phyloP scores from a whole-genome alignment of 257 asterid genomes.

The Solanum medicagineum region DNA sequence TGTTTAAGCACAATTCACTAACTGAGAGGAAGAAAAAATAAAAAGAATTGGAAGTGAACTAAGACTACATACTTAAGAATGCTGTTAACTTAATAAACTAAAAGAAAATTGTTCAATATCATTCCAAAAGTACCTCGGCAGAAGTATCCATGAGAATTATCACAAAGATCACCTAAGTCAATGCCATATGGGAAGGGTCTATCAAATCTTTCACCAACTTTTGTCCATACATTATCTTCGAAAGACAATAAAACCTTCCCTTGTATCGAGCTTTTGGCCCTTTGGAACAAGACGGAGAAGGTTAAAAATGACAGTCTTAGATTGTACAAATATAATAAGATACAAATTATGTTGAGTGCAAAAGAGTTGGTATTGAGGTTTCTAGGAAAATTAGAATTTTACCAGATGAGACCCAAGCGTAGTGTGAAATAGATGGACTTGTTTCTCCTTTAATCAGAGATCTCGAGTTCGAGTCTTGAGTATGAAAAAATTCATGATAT shows the following conservation, averaged over 20 bases:
- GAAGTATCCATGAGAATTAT: conserved; percentile 70
- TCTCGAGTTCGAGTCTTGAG: too few relatives aligned
- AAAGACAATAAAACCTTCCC: conserved; percentile 74
- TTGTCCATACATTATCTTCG: conserved; percentile 58
- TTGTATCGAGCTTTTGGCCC: background rate
- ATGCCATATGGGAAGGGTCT: conserved; percentile 58
- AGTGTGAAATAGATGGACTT: background rate
- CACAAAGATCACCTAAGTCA: conserved; percentile 81
- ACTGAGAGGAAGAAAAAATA: conserved; percentile 25
- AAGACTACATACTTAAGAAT: background rate
- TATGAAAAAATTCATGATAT: too few relatives aligned
- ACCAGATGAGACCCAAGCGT: conserved; percentile 19
- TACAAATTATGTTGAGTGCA: background rate
- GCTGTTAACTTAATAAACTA: background rate
- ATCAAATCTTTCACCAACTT: conserved; percentile 87
- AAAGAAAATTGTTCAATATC: background rate
- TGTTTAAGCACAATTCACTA: conserved; percentile 55
- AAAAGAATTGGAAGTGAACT: background rate
- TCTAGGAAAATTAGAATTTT: background rate
- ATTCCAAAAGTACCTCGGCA: conserved; percentile 47
- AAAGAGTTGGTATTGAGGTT: background rate
- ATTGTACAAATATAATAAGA: background rate
- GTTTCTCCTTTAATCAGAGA: conserved; percentile 10
- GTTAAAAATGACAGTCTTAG: background rate
- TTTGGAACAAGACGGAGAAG: too few relatives aligned